phyloP scores from a whole-genome alignment of 169 alveolate genomes.

The Fabrea salina region DNA sequence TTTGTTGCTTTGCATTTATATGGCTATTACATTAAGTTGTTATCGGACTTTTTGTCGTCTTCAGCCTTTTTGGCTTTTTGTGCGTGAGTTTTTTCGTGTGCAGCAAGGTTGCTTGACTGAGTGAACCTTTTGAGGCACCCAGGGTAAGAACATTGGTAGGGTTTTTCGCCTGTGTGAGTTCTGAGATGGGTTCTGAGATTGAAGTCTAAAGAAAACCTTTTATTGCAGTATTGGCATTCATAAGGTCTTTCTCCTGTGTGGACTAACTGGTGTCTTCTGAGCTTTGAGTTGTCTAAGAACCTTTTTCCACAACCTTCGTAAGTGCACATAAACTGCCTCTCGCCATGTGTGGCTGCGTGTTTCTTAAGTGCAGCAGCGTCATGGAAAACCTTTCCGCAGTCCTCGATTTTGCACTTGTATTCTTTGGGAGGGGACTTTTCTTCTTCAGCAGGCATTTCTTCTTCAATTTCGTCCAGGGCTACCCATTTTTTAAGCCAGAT shows the following conservation, averaged over 20 bases:
- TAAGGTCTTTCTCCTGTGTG: conserved; percentile 71
- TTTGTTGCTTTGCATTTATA: background rate
- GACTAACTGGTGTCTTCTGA: conserved; percentile 79
- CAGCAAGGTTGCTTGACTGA: conserved; percentile 76
- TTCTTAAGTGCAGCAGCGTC: conserved; percentile 71
- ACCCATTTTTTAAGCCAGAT: conserved; percentile 26
- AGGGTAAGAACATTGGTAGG: conserved; percentile 73
- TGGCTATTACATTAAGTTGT: too few relatives aligned
- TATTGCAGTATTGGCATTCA: conserved; percentile 68
- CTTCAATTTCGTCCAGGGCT: conserved; percentile 24
- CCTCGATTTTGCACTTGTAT: conserved; percentile 60
- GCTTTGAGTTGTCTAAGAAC: conserved; percentile 78
- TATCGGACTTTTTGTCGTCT: conserved; percentile 8
- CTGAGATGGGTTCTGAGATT: conserved; percentile 78
- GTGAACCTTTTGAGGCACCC: conserved; percentile 82
- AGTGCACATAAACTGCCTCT: conserved; percentile 62
- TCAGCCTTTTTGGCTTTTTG: background rate
- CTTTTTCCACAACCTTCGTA: conserved; percentile 80
- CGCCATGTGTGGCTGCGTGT: conserved; percentile 69
- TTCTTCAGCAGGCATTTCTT: conserved; percentile 16
- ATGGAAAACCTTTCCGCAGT: conserved; percentile 70
- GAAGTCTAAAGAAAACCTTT: conserved; percentile 81
- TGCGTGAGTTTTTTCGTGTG: conserved; percentile 82
- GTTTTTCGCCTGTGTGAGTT: conserved; percentile 87
- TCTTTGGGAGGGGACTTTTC: conserved; percentile 15